phyloP scores from a whole-genome alignment of 208 protist species.

The Acanthamoeba culbertsoni region DNA sequence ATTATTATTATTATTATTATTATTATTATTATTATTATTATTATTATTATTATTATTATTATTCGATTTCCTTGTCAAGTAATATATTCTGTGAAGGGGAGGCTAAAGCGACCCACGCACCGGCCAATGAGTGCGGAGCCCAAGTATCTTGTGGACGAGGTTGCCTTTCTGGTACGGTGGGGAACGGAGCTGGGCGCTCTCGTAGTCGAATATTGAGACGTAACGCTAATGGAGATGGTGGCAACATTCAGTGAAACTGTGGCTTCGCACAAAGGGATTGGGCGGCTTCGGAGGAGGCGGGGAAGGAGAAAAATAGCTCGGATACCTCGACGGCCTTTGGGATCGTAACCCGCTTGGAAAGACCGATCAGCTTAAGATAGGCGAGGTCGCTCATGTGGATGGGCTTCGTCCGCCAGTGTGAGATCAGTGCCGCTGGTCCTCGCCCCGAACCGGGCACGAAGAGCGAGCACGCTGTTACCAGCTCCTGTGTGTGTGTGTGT shows the following conservation, averaged over 20 bases:
- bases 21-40: too few relatives aligned
- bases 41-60: too few relatives aligned
- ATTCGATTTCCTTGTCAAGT: too few relatives aligned
- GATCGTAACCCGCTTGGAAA: slow-evolving; percentile 37
- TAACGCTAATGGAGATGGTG: background rate
- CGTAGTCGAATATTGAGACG: slow-evolving; percentile 30
- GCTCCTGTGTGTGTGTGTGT: background rate
- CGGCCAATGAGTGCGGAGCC: background rate
- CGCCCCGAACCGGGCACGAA: slow-evolving; percentile 18
- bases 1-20: too few relatives aligned
- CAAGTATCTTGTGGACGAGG: slow-evolving; percentile 23
- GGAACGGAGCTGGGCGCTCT: background rate
- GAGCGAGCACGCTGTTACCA: slow-evolving; percentile 15
- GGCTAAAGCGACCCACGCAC: background rate
- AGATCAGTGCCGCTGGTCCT: background rate
- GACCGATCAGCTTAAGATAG: slow-evolving; percentile 40
- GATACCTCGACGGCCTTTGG: slow-evolving; percentile 39
- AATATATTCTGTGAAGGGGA: too few relatives aligned
- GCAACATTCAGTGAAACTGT: background rate
- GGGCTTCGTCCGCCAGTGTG: slow-evolving; percentile 18
- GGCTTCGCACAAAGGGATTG: background rate
- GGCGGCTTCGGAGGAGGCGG: background rate
- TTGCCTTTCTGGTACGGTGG: slow-evolving; percentile 29
- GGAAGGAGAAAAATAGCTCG: background rate
- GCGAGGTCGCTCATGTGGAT: slow-evolving; percentile 47